These are phyloP conservation scores for Pseudocohnilembus persalinus DNA, from an alignment of 169 alveolate genomes.

Conservation along the genomic window DNA sequence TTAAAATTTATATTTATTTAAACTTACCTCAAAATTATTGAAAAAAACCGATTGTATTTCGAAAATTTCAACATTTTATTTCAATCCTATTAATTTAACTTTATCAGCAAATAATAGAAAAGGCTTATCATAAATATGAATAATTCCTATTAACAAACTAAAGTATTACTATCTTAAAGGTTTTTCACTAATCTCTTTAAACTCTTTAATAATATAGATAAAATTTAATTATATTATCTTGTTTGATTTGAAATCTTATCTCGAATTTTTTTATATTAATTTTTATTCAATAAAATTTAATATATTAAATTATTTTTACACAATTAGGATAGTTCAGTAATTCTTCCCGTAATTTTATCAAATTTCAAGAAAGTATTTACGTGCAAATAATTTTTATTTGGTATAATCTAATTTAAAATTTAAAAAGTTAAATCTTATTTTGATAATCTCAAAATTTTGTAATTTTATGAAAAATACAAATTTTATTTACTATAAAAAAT, in stretches of 20 bases:
- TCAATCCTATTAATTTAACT: conserved; percentile 59
- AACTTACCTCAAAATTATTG: conserved; percentile 47
- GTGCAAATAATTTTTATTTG: conserved; percentile 38
- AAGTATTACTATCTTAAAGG: conserved; percentile 23
- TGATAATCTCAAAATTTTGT: too few species aligned
- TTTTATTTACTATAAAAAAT: not conserved
- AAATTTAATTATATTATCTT: not conserved
- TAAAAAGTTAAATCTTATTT: too few species aligned
- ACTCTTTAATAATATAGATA: conserved; percentile 19
- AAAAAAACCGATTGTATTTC: conserved; percentile 59
- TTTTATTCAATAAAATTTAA: conserved; percentile 3
- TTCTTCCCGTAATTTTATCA: conserved; percentile 18
- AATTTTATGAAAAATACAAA: too few species aligned
- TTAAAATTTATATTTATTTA: not conserved
- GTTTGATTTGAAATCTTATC: not conserved
- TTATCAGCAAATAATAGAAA: conserved; percentile 63
- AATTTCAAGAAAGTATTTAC: conserved; percentile 6
- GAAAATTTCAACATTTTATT: conserved; percentile 68
- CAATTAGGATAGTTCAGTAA: not conserved
- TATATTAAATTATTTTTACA: not conserved
- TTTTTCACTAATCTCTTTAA: conserved; percentile 1
- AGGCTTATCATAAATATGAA: conserved; percentile 57
- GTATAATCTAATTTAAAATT: conserved; percentile 3
- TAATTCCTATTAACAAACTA: conserved; percentile 70
- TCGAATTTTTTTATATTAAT: conserved; percentile 12